Conservation (phyloP, 495 filamentous ascomycete species). For the Parathielavia appendiculata region DNA sequence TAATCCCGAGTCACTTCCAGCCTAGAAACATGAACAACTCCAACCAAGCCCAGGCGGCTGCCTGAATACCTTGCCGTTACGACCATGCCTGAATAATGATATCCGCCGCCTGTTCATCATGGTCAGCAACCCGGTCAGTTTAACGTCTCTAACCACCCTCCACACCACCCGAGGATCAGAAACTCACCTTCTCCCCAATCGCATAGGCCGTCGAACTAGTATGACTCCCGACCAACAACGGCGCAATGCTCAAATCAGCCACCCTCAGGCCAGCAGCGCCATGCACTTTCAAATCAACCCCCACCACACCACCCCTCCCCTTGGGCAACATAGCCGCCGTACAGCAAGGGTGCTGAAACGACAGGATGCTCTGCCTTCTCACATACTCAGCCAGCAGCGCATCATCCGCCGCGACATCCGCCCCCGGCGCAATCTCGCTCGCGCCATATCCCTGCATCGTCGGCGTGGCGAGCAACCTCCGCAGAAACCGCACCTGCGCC, state of each 20-base stretch:
- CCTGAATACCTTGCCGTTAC: not conserved
- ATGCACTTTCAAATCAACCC: constrained; percentile 37
- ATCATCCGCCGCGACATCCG: not conserved
- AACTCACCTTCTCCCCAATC: constrained; percentile 16
- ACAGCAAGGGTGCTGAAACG: constrained; percentile 32
- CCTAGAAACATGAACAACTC: too few relatives aligned
- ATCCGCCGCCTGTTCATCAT: constrained; percentile 2
- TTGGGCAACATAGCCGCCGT: constrained; percentile 53
- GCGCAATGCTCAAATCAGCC: constrained; percentile 33
- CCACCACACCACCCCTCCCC: constrained; percentile 46
- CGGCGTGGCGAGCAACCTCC: constrained; percentile 20
- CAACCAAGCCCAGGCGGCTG: too few relatives aligned
- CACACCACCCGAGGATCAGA: not conserved
- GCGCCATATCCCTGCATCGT: constrained; percentile 17
- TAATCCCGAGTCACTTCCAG: too few relatives aligned
- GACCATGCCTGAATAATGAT: constrained; percentile 10
- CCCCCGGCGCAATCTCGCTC: constrained; percentile 17
- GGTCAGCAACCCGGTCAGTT: too few relatives aligned
- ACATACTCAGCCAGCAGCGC: constrained; percentile 15
- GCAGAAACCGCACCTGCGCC: constrained; percentile 21
- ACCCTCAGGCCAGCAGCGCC: constrained; percentile 35
- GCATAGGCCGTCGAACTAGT: constrained; percentile 20
- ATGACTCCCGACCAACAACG: constrained; percentile 38
- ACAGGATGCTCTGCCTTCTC: not conserved
- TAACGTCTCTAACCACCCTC: too few relatives aligned